Conservation (phyloP, 345 rosid species). For the Bruguiera parviflora region DNA sequence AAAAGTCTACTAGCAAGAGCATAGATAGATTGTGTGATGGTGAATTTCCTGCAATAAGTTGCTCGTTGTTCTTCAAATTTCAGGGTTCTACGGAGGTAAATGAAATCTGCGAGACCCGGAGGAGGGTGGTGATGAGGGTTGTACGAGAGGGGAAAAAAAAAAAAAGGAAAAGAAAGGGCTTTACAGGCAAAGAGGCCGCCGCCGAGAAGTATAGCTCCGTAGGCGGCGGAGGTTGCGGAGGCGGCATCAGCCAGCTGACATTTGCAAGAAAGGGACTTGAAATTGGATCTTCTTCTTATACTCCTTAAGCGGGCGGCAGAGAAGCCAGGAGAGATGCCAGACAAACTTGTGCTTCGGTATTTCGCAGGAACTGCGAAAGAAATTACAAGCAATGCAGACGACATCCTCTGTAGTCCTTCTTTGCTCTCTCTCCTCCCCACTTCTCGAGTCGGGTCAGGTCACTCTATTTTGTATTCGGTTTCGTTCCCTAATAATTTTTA, state of each 20-base stretch:
- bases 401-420: not conserved
- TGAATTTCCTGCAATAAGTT: too few species aligned
- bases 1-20: too few species aligned
- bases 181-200: constrained; percentile 88
- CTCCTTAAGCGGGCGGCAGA: constrained; percentile 7
- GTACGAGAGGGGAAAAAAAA: not conserved
- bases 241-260: constrained; percentile 62
- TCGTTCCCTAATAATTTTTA: too few species aligned
- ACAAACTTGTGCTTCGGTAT: not conserved
- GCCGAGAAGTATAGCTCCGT: constrained; percentile 61
- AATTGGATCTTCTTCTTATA: constrained; percentile 15
- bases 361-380: not conserved
- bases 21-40: too few species aligned
- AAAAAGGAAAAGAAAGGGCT: not conserved
- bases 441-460: too few species aligned
- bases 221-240: constrained; percentile 58
- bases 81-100: too few species aligned
- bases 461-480: too few species aligned
- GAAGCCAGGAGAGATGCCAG: not conserved
- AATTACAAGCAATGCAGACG: not conserved
- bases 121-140: too few species aligned
- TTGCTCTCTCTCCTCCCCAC: too few species aligned
- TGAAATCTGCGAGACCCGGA: too few species aligned
- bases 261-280: constrained; percentile 32
- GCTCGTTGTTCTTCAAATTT: too few species aligned